Evolutionary conservation across 306 rosid genomes (phyloP), one percentile per base, ranked within the genome.

Genomic region (Geum urbanum): DNA sequence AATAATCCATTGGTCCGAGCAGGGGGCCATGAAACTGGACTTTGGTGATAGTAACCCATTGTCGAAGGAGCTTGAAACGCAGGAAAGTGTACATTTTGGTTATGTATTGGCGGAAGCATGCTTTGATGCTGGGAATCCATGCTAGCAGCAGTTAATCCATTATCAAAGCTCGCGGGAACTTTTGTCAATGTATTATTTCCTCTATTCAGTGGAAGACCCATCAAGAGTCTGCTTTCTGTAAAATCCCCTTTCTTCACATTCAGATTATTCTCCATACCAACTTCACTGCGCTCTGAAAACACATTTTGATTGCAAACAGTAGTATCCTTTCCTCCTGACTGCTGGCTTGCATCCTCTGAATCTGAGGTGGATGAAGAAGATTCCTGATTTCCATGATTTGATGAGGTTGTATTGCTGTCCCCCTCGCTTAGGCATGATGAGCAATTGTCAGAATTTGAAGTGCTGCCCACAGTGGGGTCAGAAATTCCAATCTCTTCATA

Each of bases 371-470:
- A 80, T 15, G 91, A 91, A 27, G 96, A 88, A 27, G 96, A 88
- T 76, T 91, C 99, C 35, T 84, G 80, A 81, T 87, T 86, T 82
- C 84, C 97, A 66, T 55, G 86, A 82, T 80, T 89, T 52, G 97
- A 89, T 53, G 88, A 84, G 65, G 83, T 82, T 32, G 92, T 81
- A 62, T 86, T 88, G 70, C 83, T 89, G 83, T 91, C 96, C 61
- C 96, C 99, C 79, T 91, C 97, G 78, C 97, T 95, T 52, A 68
- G 80, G 69, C 91, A 91, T 40, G 96, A 91, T 20, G 96, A 95
- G 80, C 89, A 83, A 75, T 86, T 89, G 76, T 89, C 95, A 35
- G 95, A 89, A 83, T 73, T 88, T 67, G 79, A 76, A 69, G 80
- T 63, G 76, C 86, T 71, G 67, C 88, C 46, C 69, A 76, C 80